phyloP scores from a whole-genome alignment of 2,329 filamentous ascomycete species.

The Capronia coronata region DNA sequence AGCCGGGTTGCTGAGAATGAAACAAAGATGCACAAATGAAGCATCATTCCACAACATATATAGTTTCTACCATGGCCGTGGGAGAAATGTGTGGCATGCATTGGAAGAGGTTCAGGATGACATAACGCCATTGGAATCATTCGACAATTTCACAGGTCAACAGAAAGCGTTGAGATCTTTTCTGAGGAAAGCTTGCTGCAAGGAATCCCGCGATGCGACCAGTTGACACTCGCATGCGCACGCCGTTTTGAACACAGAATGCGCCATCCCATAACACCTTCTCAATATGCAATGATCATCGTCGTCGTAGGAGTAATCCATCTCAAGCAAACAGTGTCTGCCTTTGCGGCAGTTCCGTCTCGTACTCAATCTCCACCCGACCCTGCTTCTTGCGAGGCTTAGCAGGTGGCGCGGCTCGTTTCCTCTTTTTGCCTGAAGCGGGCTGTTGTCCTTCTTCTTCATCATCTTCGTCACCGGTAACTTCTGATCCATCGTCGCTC shows the following conservation, averaged over 20 bases:
- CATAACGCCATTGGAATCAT: too few relatives aligned
- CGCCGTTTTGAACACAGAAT: background rate
- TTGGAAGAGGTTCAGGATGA: too few relatives aligned
- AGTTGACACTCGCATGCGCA: background rate
- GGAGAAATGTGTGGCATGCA: too few relatives aligned
- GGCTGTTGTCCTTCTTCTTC: conserved; percentile 45
- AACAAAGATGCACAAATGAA: too few relatives aligned
- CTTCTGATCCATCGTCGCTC: conserved; percentile 43
- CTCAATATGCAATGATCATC: background rate
- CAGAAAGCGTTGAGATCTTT: too few relatives aligned
- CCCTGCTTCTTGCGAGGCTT: conserved; percentile 57
- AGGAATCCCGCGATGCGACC: background rate
- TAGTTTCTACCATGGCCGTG: too few relatives aligned
- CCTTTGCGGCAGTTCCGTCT: conserved; percentile 59
- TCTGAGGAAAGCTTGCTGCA: too few relatives aligned
- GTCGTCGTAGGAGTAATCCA: background rate
- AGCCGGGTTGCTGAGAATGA: too few relatives aligned
- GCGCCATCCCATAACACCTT: background rate
- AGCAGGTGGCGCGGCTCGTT: conserved; percentile 46
- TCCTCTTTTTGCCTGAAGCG: conserved; percentile 50
- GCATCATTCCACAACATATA: too few relatives aligned
- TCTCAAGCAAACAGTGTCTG: conserved; percentile 40
- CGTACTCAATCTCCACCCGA: conserved; percentile 70
- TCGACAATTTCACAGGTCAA: too few relatives aligned
- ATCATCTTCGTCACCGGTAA: conserved; percentile 51